These are phyloP conservation scores for Colletotrichum neosansevieriae DNA, from an alignment of 2,329 filamentous ascomycete genomes.

Conservation along the genomic window DNA sequence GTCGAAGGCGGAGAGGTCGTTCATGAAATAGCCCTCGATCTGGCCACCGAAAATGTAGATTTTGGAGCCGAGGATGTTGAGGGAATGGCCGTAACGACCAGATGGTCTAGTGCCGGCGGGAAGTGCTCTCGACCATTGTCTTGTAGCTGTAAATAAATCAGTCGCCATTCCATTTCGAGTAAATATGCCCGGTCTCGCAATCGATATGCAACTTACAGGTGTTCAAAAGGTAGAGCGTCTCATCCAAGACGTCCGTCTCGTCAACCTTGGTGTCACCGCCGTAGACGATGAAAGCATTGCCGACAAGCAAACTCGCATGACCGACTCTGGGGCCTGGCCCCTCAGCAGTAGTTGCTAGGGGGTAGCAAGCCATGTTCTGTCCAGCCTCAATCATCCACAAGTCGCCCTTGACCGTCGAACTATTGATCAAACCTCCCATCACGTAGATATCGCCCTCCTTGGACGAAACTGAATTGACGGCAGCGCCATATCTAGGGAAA, in stretches of 20 bases:
- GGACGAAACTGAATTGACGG: conserved; percentile 90
- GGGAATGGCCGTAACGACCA: conserved; percentile 93
- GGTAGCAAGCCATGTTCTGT: conserved; percentile 89
- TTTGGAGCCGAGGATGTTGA: conserved; percentile 97
- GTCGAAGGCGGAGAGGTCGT: conserved; percentile 95
- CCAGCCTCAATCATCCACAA: conserved; percentile 97
- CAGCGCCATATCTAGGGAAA: conserved; percentile 96
- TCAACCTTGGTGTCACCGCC: conserved; percentile 98
- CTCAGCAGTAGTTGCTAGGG: conserved; percentile 90
- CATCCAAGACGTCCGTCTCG: conserved; percentile 89
- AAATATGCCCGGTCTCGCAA: neutral
- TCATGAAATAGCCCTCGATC: conserved; percentile 98
- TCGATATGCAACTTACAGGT: conserved; percentile 78
- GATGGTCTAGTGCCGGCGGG: conserved; percentile 87
- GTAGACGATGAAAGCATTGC: conserved; percentile 99
- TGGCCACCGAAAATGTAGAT: conserved; percentile 98
- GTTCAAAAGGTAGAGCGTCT: conserved; percentile 95
- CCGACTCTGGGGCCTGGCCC: conserved; percentile 95
- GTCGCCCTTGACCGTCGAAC: conserved; percentile 95
- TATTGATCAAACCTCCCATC: conserved; percentile 96
- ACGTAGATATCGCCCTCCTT: conserved; percentile 98
- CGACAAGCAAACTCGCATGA: conserved; percentile 92
- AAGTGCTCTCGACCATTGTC: conserved; percentile 96
- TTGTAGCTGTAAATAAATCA: conserved; percentile 74
- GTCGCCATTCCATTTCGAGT: neutral